Evolutionary conservation across 108 stramenopile species (phyloP), one percentile per base, ranked within the genome.

Genomic region (Stephanodiscus minutulus): DNA sequence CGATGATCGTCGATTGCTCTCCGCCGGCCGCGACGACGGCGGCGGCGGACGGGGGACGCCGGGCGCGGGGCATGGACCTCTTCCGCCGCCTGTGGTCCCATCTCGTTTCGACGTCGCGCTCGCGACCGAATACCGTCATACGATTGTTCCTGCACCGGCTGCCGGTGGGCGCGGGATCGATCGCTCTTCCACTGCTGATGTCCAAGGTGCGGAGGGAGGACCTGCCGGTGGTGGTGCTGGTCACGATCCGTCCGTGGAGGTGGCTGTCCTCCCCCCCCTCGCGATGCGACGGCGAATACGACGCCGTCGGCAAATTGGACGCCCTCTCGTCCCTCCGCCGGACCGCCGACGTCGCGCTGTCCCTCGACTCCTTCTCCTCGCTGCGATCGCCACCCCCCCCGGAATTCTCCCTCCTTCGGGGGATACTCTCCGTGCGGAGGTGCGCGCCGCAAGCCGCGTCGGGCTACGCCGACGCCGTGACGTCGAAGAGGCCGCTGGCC

Each of bases 391-490:
- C 93, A 12, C 91, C 89, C 24, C 93, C 93, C 10, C 74, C 89
- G 0, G 93, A 94, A 63, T 94, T 94, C 74, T 85, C 86, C 17
- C 64, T 84, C 22, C 81, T 94, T 18, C 86, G 86, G 28, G 93
- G 93, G 1, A 76, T 94, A 46, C 81, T 94, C 41, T 78, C 79
- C 2, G 64, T 91, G 7, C 64, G 74, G n/a, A 91, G 90, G 66
- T 79, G 85, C 66, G 76, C 88, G 33, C 75, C 88, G 18, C 72
- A 74, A 15, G 85, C 88, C 12, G 72, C 62, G 13, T 78, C 61
- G 56, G 83, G 86, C 60, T 91, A 83, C 82, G 77, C 83, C 1
- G 88, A 89, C 59, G 73, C 86, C 22, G 84, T 87, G 1, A 65
- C 63, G 13, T 73, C 64, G 72, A 90, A 88, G 49, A 85, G 88